phyloP scores from a whole-genome alignment of 75 land plant species.

The Selaginella moellendorffii region DNA sequence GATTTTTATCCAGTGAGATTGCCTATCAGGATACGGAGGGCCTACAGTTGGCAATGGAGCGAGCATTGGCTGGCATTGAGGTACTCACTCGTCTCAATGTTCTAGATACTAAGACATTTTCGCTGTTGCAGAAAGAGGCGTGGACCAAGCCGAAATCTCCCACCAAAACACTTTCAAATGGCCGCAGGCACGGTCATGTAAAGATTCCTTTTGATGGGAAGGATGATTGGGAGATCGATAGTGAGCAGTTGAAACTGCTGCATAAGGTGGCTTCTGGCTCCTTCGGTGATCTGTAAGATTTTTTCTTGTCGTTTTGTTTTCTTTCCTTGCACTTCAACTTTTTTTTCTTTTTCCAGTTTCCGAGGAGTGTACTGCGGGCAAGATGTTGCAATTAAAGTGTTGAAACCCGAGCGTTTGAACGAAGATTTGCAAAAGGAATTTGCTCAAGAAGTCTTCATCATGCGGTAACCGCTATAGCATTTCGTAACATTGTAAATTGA shows the following conservation, averaged over 20 bases:
- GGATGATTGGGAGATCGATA: slow-evolving; percentile 98
- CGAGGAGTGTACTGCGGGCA: slow-evolving; percentile 89
- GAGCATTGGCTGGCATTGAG: slow-evolving; percentile 43
- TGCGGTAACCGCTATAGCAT: too few relatives aligned
- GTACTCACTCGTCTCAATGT: slow-evolving; percentile 19
- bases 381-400: slow-evolving; percentile 89
- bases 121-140: slow-evolving; percentile 33
- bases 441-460: slow-evolving; percentile 87
- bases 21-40: slow-evolving; percentile 55
- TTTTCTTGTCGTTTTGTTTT: not conserved
- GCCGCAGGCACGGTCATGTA: slow-evolving; percentile 12
- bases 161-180: not conserved
- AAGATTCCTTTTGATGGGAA: slow-evolving; percentile 59
- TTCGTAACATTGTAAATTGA: not conserved
- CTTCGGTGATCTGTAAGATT: slow-evolving; percentile 89
- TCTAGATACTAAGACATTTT: not conserved
- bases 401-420: slow-evolving; percentile 70
- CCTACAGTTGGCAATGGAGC: slow-evolving; percentile 34
- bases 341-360: slow-evolving; percentile 55
- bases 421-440: slow-evolving; percentile 71
- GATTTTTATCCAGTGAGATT: slow-evolving; percentile 9
- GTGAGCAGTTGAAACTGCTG: slow-evolving; percentile 44
- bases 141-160: slow-evolving; percentile 24
- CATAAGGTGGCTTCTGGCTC: slow-evolving; percentile 81
- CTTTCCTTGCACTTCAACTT: too few relatives aligned